Evolutionary conservation across 257 asterid genomes (phyloP), one percentile per base, ranked within the genome.

Genomic region (Primulina huaijiensis): DNA sequence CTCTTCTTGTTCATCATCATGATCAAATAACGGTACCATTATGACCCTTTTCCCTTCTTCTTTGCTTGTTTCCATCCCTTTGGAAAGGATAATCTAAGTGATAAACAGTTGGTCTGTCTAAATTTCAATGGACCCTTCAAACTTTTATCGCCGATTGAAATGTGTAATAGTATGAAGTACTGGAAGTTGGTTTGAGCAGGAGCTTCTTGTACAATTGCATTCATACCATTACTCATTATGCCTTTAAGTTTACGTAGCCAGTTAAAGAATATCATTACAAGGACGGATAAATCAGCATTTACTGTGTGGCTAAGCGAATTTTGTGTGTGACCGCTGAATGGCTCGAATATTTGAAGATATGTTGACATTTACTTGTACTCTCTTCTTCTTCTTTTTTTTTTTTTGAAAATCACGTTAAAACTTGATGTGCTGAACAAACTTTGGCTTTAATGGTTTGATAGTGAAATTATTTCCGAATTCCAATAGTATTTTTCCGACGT

Each of bases 41-140:
- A 76, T 33, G 73, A 80, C 74, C 65, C 76, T 82, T 75, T 87
- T 88, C 57, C 85, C 96, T 71, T 83, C 84, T 62, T 79, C 79
- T 80, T 80, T 88, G 77, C 69, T 67, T 57, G 86, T 67, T 66
- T 87, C 95, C 97, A 88, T 90, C 74, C 35, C 75, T 77, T 23
- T 23, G 25, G 25, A 23, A 23, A 23, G 25, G 25, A 23, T 23
- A 23, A 23, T 23, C 0, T 21, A 21, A 21, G 23, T 21, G 23
- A 21, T 21, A 21, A 21, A 21, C 23, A 21, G 23, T 23, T 37
- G 43, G 43, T 37, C 43, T 37, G 43, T 8, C 43, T 35, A 40
- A 74, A 70, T 71, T 76, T 85, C 74, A 69, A 60, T 60, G 66
- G 74, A 72, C 80, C 80, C 79, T 53, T 73, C 80, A 1, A 8